Conservation (phyloP, 2,329 filamentous ascomycete species). For the Juglanconis juglandina region DNA sequence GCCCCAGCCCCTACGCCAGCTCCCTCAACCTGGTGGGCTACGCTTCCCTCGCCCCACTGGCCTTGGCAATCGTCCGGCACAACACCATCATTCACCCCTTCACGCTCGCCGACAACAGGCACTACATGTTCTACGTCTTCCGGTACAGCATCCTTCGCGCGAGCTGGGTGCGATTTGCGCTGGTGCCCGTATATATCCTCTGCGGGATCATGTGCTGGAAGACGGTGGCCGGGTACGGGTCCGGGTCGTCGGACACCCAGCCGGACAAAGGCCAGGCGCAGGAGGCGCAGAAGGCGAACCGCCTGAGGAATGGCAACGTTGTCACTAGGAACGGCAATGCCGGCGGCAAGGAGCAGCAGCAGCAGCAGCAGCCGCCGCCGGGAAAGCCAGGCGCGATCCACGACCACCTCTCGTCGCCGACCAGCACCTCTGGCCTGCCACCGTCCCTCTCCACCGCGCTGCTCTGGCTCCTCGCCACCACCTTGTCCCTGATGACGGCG, state of each 20-base stretch:
- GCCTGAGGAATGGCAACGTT: not conserved
- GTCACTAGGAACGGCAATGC: not conserved
- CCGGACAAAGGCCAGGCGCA: not conserved
- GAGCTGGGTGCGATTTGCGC: conserved; percentile 60
- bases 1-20: conserved; percentile 23
- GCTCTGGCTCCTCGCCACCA: conserved; percentile 63
- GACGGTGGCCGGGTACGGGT: conserved; percentile 48
- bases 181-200: conserved; percentile 66
- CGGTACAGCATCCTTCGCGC: conserved; percentile 72
- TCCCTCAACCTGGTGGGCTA: conserved; percentile 31
- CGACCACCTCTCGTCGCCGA: conserved; percentile 21
- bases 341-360: not conserved
- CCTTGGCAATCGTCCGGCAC: conserved; percentile 55
- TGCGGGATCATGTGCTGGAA: conserved; percentile 68
- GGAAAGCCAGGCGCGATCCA: conserved; percentile 14
- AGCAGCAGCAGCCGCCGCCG: not conserved
- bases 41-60: conserved; percentile 4
- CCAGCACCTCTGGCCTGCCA: conserved; percentile 27
- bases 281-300: not conserved
- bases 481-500: conserved; percentile 78
- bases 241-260: not conserved
- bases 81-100: conserved; percentile 97
- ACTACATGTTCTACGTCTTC: conserved; percentile 97
- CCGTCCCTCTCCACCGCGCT: conserved; percentile 50
- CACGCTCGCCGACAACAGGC: conserved; percentile 90